A percentile compares a stretch with the other conserved stretches of the same genome.
These are phyloP conservation scores for Ophiocordyceps camponoti-rufipedis DNA, from an alignment of 2,329 filamentous ascomycete genomes.

Conservation along the genomic window DNA sequence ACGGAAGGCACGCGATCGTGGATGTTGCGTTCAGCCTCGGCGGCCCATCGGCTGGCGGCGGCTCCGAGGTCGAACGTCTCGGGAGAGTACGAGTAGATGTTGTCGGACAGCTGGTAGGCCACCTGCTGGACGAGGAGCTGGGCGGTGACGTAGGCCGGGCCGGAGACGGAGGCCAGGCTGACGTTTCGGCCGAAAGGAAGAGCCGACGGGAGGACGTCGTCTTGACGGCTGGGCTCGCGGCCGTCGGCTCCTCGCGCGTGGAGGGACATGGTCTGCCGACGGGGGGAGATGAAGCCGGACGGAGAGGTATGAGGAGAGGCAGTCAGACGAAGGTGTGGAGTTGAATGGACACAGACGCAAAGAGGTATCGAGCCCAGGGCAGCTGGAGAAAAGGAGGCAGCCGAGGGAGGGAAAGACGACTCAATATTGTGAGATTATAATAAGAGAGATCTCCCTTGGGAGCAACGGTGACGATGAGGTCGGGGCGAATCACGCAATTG, in stretches of 20 bases:
- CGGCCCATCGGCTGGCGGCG: slow-evolving; percentile 63
- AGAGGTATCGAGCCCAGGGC: too few species aligned
- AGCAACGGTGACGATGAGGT: slow-evolving; percentile 2
- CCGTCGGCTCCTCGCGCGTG: too few species aligned
- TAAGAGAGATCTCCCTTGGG: not conserved
- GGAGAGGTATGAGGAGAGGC: too few species aligned
- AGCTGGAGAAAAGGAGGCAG: too few species aligned
- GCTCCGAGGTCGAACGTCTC: slow-evolving; percentile 82
- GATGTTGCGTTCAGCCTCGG: slow-evolving; percentile 53
- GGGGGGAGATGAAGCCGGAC: too few species aligned
- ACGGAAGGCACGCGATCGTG: slow-evolving; percentile 66
- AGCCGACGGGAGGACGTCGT: slow-evolving; percentile 15
- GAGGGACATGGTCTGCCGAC: too few species aligned
- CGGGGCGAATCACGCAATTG: slow-evolving; percentile 22
- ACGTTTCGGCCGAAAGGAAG: slow-evolving; percentile 40
- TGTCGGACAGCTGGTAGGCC: slow-evolving; percentile 86
- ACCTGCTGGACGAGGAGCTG: slow-evolving; percentile 93
- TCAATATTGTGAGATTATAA: too few species aligned
- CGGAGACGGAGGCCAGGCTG: slow-evolving; percentile 45
- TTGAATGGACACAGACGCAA: too few species aligned
- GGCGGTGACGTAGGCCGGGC: slow-evolving; percentile 81
- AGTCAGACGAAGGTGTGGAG: too few species aligned
- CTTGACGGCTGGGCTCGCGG: not conserved
- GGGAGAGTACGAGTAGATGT: slow-evolving; percentile 92
- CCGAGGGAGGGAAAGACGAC: too few species aligned